These are phyloP conservation scores for Saccharomycopsis phalli DNA, from an alignment of 1,139 yeast species.

Conservation along the genomic window DNA sequence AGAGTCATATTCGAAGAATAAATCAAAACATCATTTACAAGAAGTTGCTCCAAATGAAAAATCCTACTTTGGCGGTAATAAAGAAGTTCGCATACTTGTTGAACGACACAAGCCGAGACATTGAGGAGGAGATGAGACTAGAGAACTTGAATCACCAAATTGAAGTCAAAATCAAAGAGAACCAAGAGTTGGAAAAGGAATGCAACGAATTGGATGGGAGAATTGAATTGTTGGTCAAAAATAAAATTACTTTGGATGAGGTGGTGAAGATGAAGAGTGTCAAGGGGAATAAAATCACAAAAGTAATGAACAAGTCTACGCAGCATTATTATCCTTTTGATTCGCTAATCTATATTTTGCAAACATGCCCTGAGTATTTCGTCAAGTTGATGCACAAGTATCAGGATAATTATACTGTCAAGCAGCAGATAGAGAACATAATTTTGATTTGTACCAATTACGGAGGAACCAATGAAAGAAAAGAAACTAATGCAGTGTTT, in stretches of 20 bases:
- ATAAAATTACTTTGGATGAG: constrained; percentile 73
- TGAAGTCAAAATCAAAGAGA: constrained; percentile 50
- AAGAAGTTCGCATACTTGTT: constrained; percentile 69
- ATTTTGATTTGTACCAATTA: constrained; percentile 14
- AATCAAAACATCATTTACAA: constrained; percentile 68
- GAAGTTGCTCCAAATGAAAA: constrained; percentile 54
- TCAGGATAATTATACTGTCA: constrained; percentile 21
- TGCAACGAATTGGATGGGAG: constrained; percentile 78
- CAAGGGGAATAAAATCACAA: background rate
- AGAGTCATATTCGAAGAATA: constrained; percentile 61
- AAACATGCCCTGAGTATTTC: constrained; percentile 75
- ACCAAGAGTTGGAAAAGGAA: constrained; percentile 62
- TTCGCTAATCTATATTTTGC: constrained; percentile 70
- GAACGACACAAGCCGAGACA: constrained; percentile 67
- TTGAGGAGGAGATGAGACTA: constrained; percentile 65
- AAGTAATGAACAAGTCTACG: background rate
- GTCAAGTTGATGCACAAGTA: constrained; percentile 40
- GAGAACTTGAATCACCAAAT: constrained; percentile 63
- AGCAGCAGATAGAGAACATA: constrained; percentile 14
- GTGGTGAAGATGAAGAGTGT: constrained; percentile 27
- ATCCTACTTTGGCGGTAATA: constrained; percentile 74
- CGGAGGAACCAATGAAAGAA: constrained; percentile 10
- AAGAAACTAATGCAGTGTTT: background rate
- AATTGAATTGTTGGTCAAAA: constrained; percentile 67
- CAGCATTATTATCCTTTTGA: constrained; percentile 42